Evolutionary conservation across 768 basidiomycete species (phyloP).

Genomic region (Leucosporidium yakuticum): DNA sequence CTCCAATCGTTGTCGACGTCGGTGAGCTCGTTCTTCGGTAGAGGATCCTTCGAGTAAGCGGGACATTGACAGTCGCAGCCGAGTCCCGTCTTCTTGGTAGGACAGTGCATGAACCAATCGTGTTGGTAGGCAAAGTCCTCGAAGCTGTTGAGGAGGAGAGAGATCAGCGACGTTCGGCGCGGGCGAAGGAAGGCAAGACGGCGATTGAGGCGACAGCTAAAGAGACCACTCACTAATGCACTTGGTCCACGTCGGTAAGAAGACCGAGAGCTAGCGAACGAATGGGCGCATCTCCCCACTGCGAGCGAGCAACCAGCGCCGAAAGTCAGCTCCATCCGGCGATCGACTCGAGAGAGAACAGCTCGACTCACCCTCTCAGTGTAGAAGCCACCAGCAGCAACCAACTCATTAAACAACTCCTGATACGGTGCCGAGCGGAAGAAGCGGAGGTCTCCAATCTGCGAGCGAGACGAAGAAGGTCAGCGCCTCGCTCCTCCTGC

Average conservation of each 20-base stretch:
- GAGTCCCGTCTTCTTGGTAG: not conserved
- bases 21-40: not conserved
- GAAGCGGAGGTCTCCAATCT: slow-evolving; percentile 76
- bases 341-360: too few relatives aligned
- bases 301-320: not conserved
- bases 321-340: not conserved
- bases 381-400: slow-evolving; percentile 75
- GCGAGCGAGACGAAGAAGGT: slow-evolving; percentile 59
- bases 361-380: slow-evolving; percentile 45
- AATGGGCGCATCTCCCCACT: slow-evolving; percentile 35
- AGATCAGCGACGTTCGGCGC: not conserved
- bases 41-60: not conserved
- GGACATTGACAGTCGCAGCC: slow-evolving; percentile 31
- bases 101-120: slow-evolving; percentile 35
- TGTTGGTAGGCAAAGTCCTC: slow-evolving; percentile 36
- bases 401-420: slow-evolving; percentile 76
- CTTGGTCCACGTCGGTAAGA: slow-evolving; percentile 18
- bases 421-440: slow-evolving; percentile 78
- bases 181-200: not conserved
- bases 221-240: slow-evolving; percentile 31
- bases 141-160: slow-evolving; percentile 21
- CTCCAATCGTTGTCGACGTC: slow-evolving; percentile 23
- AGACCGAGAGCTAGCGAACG: slow-evolving; percentile 29
- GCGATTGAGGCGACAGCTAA: not conserved
- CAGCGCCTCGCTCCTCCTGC: not conserved